Evolutionary conservation across 176 grass and related monocot genomes (phyloP), one percentile per base, ranked within the genome.

Genomic region (Aegilops longissima): DNA sequence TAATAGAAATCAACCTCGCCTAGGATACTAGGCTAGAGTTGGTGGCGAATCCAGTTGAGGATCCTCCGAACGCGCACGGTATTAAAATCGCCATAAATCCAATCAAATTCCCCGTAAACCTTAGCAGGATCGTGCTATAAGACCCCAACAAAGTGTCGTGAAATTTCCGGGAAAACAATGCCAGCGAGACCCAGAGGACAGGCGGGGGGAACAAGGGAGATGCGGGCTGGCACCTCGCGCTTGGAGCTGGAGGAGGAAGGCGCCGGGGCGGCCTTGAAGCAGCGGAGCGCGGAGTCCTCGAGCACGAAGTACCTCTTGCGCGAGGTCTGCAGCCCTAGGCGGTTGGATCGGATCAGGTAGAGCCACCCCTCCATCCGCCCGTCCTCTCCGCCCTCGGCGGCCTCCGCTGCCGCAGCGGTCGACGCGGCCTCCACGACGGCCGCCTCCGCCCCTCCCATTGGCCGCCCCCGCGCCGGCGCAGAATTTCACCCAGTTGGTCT

Each of bases 231-330:
- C 83, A 98, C 95, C 95, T 98, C 95, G 80, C 82, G 90, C 64
- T 85, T 92, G 73, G 95, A 88, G 58, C 17, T 20, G 25, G 80
- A 83, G 69, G 80, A 58, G 47, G 82, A 84, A 0, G 83, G 13
- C 7, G 87, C 68, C 21, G 95, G 95, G 8, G 80, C 87, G 38
- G 87, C 83, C 88, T 95, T 93, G 86, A 89, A 98, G 91, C 95
- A 98, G 82, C 80, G 84, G 79, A 95, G 93, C 47, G 80, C 77
- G 79, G 94, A 90, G 72, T 87, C 91, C 61, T 98, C 87, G 66
- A 98, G 93, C 86, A 98, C 93, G 80, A 98, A 95, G 93, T 98
- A 98, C 79, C 95, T 87, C 89, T 98, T 98, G 78, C 93, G 81
- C 17, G 91, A 98, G 86, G 90, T 93, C 80, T 93, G 95, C 67